phyloP scores from a whole-genome alignment of 2,329 filamentous ascomycete genomes.

The Berkeleyomyces basicola region DNA sequence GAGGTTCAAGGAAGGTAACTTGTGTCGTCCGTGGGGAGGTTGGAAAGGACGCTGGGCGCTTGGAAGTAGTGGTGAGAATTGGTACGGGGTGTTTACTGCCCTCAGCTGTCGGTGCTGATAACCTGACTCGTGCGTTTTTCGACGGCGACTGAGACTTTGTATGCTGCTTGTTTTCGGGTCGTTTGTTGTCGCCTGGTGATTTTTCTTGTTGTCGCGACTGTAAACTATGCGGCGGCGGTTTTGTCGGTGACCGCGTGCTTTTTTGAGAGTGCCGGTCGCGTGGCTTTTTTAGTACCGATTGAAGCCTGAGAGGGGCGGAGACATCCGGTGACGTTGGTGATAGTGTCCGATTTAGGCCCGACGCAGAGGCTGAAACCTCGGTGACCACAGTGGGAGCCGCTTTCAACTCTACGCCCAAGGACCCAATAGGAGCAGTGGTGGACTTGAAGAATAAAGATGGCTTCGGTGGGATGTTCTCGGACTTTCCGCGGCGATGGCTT shows the following conservation, averaged over 20 bases:
- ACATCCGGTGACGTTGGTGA: constrained; percentile 16
- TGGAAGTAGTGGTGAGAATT: constrained; percentile 13
- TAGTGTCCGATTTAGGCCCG: constrained; percentile 13
- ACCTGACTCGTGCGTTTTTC: constrained; percentile 17
- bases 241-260: constrained; percentile 9
- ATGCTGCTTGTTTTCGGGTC: not conserved
- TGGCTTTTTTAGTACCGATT: constrained; percentile 8
- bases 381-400: constrained; percentile 6
- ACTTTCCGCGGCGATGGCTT: constrained; percentile 13
- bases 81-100: constrained; percentile 9
- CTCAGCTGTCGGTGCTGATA: constrained; percentile 18
- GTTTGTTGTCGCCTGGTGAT: not conserved
- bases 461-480: constrained; percentile 12
- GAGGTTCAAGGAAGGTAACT: constrained; percentile 11
- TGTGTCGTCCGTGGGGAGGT: constrained; percentile 18
- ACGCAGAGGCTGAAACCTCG: constrained; percentile 9
- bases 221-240: constrained; percentile 9
- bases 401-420: not conserved
- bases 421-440: not conserved
- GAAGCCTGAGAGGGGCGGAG: constrained; percentile 10
- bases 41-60: constrained; percentile 24
- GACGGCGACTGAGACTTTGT: constrained; percentile 7
- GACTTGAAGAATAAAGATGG: constrained; percentile 4
- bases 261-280: constrained; percentile 15
- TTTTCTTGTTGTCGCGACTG: not conserved